These are phyloP conservation scores for Pichia cephalocereana DNA, from an alignment of 805 yeast genomes.

Conservation along the genomic window DNA sequence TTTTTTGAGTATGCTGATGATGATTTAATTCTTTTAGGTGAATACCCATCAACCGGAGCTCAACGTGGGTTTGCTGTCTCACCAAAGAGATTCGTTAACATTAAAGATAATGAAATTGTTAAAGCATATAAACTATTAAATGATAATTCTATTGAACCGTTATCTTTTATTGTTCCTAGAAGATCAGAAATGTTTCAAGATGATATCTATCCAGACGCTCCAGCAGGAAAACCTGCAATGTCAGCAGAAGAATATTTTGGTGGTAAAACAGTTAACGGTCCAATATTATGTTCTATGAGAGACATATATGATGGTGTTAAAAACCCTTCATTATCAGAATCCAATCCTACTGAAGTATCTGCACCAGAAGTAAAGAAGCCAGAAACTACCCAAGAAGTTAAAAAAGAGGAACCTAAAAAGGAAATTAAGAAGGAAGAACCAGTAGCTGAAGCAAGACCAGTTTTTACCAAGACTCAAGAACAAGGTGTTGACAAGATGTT, in stretches of 20 bases:
- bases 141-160: slow-evolving; percentile 79
- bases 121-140: slow-evolving; percentile 80
- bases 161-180: slow-evolving; percentile 90
- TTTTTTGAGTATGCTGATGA: slow-evolving; percentile 87
- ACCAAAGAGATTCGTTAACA: slow-evolving; percentile 73
- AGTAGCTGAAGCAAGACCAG: slow-evolving; percentile 8
- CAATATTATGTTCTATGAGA: slow-evolving; percentile 67
- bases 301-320: slow-evolving; percentile 69
- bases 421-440: not conserved
- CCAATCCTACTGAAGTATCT: slow-evolving; percentile 21
- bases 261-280: slow-evolving; percentile 79
- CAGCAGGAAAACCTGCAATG: slow-evolving; percentile 70
- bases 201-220: slow-evolving; percentile 89
- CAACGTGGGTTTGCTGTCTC: slow-evolving; percentile 93
- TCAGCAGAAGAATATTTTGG: slow-evolving; percentile 68
- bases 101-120: slow-evolving; percentile 77
- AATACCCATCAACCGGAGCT: slow-evolving; percentile 80
- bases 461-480: slow-evolving; percentile 22
- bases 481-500: slow-evolving; percentile 40
- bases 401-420: not conserved
- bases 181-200: slow-evolving; percentile 87
- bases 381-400: not conserved
- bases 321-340: slow-evolving; percentile 39
- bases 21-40: slow-evolving; percentile 75
- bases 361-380: no score